Evolutionary conservation across 768 basidiomycete species (phyloP).

Genomic region (Strobilomyces echinocephalus): DNA sequence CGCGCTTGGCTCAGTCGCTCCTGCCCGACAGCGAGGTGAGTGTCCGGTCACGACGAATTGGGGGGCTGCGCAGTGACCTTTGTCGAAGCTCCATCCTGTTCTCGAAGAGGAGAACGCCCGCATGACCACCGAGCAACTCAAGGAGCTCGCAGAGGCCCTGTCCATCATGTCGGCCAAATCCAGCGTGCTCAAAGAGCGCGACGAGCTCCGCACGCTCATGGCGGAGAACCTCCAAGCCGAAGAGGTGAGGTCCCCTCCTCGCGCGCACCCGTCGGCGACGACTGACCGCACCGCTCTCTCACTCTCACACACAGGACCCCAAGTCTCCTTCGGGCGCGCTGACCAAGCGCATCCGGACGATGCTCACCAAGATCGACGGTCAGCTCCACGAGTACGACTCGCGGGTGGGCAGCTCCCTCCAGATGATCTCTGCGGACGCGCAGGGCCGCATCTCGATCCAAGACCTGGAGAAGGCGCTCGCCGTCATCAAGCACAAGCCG

Average conservation of each 20-base stretch:
- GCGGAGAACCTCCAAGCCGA: conserved; percentile 89
- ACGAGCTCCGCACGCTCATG: conserved; percentile 87
- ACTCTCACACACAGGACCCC: conserved; percentile 47
- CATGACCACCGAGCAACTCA: conserved; percentile 95
- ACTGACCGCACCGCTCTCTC: not conserved
- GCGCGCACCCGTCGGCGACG: not conserved
- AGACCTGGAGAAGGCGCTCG: conserved; percentile 86
- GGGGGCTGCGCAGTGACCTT: not conserved
- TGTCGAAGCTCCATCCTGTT: conserved; percentile 57
- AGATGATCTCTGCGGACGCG: conserved; percentile 79
- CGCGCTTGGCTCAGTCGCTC: conserved; percentile 72
- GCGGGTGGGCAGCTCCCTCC: conserved; percentile 77
- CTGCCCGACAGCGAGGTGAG: conserved; percentile 87
- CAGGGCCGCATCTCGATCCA: conserved; percentile 86
- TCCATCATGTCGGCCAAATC: conserved; percentile 90
- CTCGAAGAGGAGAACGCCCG: conserved; percentile 67
- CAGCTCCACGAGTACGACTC: conserved; percentile 91
- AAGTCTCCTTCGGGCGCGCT: conserved; percentile 81
- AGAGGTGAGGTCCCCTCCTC: conserved; percentile 47
- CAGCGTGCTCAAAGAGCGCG: conserved; percentile 91
- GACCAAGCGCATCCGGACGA: conserved; percentile 90
- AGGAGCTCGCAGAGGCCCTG: conserved; percentile 88
- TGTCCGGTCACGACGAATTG: not conserved
- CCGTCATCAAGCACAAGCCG: conserved; percentile 90
- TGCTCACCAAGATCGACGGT: conserved; percentile 92